Base-by-base conservation (phyloP, 2,329 filamentous ascomycete genomes). In the Seiridium cupressi region DNA sequence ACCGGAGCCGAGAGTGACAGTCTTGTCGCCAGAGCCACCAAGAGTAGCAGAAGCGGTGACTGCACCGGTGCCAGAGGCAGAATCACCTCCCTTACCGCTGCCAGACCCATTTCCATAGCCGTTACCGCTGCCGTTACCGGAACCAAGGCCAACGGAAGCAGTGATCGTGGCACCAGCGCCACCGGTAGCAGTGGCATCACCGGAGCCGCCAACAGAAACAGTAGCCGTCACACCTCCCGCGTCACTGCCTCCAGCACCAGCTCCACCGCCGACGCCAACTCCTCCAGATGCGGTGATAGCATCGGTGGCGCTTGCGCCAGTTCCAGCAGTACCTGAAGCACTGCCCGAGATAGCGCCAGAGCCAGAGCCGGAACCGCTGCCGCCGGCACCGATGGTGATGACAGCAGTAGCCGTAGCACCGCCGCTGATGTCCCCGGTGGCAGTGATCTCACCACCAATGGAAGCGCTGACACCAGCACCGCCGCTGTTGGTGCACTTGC, bases 401-500 rank as follows among this genome's bases (percentile, higher is more conserved):
- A 44, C 36, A 38, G 51, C 51, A 13, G 42, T 47, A 42, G 18
- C 55, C 8, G 18, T 34, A 10, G 35, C 55, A 47, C 55, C 44
- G 10, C 40, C 40, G 38, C 36, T 32, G 36, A 42, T 34, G 6
- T 18, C 51, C 1, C 36, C 40, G 8, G 51, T 42, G 26, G 51
- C 51, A 34, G 51, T 55, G 31, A 55, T 18, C 51, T 55, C 51
- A 34, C 51, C 58, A 18, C 44, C 44, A 38, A 60, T 32, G 6
- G 44, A 31, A 38, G 55, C 38, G 26, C 40, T 57, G 3, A 53
- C 58, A 32, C 55, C 58, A 44, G 44, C 58, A 32, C 40, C 44
- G 35, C 53, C 58, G 11, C 35, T 38, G 58, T 60, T 60, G 34
- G 18, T 9, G 34, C 59, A 58, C 9, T 34, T 36, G 38, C 55